Percentiles rank a stretch among this genome's conserved stretches.
Conservation (phyloP, 305 asterid species). For the Fraxinus dipetala region DNA sequence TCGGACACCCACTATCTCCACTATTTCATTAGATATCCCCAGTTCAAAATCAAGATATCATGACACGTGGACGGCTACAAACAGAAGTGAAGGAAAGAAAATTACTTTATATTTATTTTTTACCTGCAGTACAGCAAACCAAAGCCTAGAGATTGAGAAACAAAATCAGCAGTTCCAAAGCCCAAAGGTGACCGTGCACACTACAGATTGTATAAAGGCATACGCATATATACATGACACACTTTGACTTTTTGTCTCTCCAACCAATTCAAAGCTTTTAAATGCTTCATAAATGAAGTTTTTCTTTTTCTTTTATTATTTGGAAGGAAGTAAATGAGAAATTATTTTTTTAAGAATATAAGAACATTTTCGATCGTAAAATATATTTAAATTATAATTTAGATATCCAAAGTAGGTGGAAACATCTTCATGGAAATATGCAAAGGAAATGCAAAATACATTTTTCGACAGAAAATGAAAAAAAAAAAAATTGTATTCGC, state of each 20-base stretch:
- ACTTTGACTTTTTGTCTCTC: background rate
- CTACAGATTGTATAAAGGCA: background rate
- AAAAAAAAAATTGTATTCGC: too few species aligned
- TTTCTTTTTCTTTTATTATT: background rate
- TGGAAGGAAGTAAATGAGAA: background rate
- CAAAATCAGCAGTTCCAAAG: background rate
- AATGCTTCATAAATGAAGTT: background rate
- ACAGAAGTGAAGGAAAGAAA: background rate
- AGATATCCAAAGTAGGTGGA: background rate
- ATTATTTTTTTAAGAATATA: too few species aligned
- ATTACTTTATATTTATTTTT: background rate
- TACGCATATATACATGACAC: background rate
- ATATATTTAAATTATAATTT: too few species aligned
- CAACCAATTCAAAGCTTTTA: background rate
- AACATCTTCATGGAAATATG: background rate
- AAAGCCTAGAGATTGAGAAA: background rate
- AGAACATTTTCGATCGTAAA: background rate
- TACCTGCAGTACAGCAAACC: background rate
- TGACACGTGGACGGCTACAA: background rate
- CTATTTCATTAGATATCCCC: background rate
- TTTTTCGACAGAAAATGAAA: background rate
- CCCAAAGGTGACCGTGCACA: conserved; percentile 29
- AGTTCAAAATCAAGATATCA: background rate
- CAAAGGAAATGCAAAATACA: background rate
- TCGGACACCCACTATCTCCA: background rate